Evolutionary conservation across 1,284 basidiomycete species (phyloP).

Genomic region (Cryptococcus sp.): DNA sequence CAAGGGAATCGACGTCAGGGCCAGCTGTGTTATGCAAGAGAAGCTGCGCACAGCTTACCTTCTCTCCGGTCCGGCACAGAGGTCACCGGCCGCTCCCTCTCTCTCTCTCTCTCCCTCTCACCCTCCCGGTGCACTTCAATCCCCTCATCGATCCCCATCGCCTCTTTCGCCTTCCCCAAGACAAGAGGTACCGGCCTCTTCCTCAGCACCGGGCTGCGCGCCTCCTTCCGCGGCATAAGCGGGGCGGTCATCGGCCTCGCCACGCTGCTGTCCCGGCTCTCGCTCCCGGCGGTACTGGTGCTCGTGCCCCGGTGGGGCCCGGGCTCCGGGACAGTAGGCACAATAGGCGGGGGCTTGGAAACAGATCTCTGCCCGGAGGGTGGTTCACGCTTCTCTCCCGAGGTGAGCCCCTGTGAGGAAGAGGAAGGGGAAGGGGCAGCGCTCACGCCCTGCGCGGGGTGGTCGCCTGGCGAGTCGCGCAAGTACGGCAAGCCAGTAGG

Average conservation of each 20-base stretch:
- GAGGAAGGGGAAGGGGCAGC: slow-evolving; percentile 1
- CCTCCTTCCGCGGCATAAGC: not conserved
- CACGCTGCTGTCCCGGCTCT: not conserved
- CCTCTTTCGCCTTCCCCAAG: slow-evolving; percentile 12
- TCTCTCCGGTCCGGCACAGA: slow-evolving; percentile 12
- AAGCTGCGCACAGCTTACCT: slow-evolving; percentile 6
- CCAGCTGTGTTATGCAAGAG: not conserved
- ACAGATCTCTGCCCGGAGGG: not conserved
- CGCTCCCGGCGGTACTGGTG: not conserved
- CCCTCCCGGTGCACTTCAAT: slow-evolving; percentile 15
- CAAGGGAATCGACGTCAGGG: not conserved
- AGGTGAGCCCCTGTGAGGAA: not conserved
- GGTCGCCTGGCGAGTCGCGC: slow-evolving; percentile 3
- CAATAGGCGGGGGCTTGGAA: not conserved
- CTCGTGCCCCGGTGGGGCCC: not conserved
- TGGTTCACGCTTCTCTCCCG: not conserved
- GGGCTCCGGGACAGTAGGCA: not conserved
- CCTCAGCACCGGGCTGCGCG: slow-evolving; percentile 6
- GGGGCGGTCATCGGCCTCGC: slow-evolving; percentile 1
- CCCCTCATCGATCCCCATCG: slow-evolving; percentile 23
- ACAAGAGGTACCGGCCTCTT: slow-evolving; percentile 21
- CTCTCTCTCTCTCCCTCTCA: not conserved
- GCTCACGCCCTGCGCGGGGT: not conserved
- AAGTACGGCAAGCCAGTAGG: slow-evolving; percentile 13
- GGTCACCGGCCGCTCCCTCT: slow-evolving; percentile 7